These are phyloP conservation scores for Penicillium coprophilum DNA, from an alignment of 495 filamentous ascomycete species.

Conservation along the genomic window DNA sequence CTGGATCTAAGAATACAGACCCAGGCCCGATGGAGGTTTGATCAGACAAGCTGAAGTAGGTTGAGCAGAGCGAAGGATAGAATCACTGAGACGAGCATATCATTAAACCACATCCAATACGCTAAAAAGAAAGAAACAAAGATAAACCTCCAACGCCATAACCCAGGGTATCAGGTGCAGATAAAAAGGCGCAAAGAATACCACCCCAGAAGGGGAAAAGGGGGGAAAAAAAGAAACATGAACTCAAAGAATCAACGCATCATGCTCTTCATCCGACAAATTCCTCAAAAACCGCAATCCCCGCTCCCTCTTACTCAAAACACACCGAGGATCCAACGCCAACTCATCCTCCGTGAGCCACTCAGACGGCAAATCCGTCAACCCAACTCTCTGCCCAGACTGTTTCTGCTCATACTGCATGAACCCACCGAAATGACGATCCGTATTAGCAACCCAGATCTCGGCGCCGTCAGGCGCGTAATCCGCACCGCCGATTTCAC, in stretches of 20 bases:
- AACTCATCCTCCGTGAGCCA: slow-evolving; percentile 40
- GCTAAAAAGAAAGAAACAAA: neutral
- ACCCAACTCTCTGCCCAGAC: slow-evolving; percentile 38
- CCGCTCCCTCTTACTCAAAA: slow-evolving; percentile 35
- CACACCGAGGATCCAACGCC: slow-evolving; percentile 37
- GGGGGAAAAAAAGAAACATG: neutral
- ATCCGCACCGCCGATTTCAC: slow-evolving; percentile 76
- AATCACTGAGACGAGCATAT: neutral
- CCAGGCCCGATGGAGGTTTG: too few species aligned
- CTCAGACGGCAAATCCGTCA: slow-evolving; percentile 36
- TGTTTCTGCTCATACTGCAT: slow-evolving; percentile 68
- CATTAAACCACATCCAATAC: neutral
- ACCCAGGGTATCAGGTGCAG: slow-evolving; percentile 34
- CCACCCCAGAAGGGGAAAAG: slow-evolving; percentile 11
- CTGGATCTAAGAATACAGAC: too few species aligned
- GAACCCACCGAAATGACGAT: slow-evolving; percentile 74
- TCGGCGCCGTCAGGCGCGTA: slow-evolving; percentile 70
- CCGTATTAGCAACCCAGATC: slow-evolving; percentile 72
- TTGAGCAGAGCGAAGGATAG: too few species aligned
- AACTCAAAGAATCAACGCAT: slow-evolving; percentile 33
- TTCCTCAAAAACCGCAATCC: slow-evolving; percentile 36
- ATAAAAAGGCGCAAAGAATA: slow-evolving; percentile 11
- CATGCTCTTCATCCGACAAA: slow-evolving; percentile 38
- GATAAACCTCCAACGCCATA: slow-evolving; percentile 15
- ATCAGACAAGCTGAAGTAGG: too few species aligned